Conservation (phyloP, 108 stramenopile species). For the Poteriospumella lacustris region DNA sequence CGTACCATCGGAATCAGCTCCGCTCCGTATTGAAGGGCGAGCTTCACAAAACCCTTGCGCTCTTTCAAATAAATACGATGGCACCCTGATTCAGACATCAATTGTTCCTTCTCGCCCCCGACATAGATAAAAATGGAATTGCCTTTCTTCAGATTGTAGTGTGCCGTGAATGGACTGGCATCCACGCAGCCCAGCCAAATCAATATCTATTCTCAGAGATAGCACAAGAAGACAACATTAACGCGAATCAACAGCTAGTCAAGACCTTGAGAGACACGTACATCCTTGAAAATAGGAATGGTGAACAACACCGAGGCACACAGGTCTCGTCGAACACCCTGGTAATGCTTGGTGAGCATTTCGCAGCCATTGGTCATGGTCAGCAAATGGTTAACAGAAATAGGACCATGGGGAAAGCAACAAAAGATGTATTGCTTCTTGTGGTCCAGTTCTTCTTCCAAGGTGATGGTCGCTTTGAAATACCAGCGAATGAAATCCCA, state of each 20-base stretch:
- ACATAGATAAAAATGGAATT: background rate
- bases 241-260: background rate
- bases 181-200: constrained; percentile 15
- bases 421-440: constrained; percentile 11
- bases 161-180: constrained; percentile 4
- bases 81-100: background rate
- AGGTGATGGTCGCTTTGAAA: background rate
- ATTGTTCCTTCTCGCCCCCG: constrained; percentile 27
- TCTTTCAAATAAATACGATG: constrained; percentile 12
- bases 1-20: constrained; percentile 24
- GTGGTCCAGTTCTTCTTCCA: background rate
- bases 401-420: constrained; percentile 21
- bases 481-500: background rate
- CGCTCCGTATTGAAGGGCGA: constrained; percentile 19
- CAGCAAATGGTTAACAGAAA: constrained; percentile 18
- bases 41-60: constrained; percentile 21
- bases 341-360: constrained; percentile 5
- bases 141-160: constrained; percentile 26
- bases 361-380: constrained; percentile 21
- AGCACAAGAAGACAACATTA: too few species aligned
- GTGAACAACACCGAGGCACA: background rate
- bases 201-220: constrained; percentile 2
- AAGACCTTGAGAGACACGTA: background rate
- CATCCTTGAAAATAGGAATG: constrained; percentile 23
- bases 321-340: constrained; percentile 10